These are phyloP conservation scores for Malassezia yamatoensis DNA, from an alignment of 1,284 basidiomycete species.

Conservation along the genomic window DNA sequence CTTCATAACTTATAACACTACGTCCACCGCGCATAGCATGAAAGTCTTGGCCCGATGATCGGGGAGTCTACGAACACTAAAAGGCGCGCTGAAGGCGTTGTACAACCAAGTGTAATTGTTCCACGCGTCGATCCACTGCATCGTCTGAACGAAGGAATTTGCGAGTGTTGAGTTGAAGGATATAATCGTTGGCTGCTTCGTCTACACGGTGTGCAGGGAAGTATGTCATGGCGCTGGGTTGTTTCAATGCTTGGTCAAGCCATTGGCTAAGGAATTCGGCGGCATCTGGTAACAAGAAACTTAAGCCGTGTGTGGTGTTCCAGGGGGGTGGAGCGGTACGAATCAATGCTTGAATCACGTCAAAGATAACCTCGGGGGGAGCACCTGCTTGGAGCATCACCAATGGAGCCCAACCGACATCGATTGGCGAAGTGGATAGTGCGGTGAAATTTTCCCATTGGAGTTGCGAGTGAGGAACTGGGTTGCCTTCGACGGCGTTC, in stretches of 20 bases:
- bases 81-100: constrained; percentile 14
- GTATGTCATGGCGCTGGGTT: neutral
- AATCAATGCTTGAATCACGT: constrained; percentile 73
- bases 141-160: constrained; percentile 10
- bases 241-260: constrained; percentile 19
- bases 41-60: constrained; percentile 1
- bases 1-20: constrained; percentile 15
- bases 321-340: constrained; percentile 50
- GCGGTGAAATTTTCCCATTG: constrained; percentile 4
- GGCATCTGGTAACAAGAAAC: constrained; percentile 34
- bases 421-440: constrained; percentile 15
- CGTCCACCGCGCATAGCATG: neutral
- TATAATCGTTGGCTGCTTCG: constrained; percentile 19
- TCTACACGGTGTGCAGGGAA: constrained; percentile 27
- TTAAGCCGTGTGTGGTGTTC: constrained; percentile 28
- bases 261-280: constrained; percentile 24
- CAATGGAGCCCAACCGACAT: constrained; percentile 65
- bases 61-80: constrained; percentile 3
- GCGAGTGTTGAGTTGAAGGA: constrained; percentile 16
- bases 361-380: constrained; percentile 67
- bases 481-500: constrained; percentile 6
- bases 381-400: constrained; percentile 67
- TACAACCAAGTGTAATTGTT: constrained; percentile 9
- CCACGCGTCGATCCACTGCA: constrained; percentile 10
- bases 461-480: neutral